Percentiles rank a stretch among this genome's conserved stretches.
Evolutionary conservation across 805 yeast species (phyloP).

Genomic region (Candida gorgasii): DNA sequence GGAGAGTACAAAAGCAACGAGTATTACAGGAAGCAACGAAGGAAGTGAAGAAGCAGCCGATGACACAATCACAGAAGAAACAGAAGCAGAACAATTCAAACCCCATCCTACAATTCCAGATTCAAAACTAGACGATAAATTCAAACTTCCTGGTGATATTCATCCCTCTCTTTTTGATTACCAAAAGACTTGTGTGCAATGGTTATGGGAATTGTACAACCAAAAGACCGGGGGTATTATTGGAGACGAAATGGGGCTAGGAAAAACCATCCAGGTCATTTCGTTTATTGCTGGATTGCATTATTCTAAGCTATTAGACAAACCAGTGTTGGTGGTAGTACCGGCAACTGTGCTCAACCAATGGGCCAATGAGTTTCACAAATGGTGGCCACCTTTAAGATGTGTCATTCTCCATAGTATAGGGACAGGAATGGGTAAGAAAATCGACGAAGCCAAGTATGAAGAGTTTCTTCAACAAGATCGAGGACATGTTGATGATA

Average conservation of each 20-base stretch:
- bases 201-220: constrained; percentile 92
- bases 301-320: constrained; percentile 69
- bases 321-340: constrained; percentile 85
- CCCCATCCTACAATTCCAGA: constrained; percentile 81
- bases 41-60: constrained; percentile 22
- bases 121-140: constrained; percentile 68
- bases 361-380: constrained; percentile 95
- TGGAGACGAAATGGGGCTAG: constrained; percentile 98
- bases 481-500: constrained; percentile 23
- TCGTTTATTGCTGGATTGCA: constrained; percentile 90
- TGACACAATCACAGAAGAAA: constrained; percentile 12
- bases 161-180: constrained; percentile 86
- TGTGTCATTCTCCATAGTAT: constrained; percentile 87
- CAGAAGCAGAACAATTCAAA: constrained; percentile 60
- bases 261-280: constrained; percentile 91
- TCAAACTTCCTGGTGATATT: constrained; percentile 85
- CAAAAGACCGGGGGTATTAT: constrained; percentile 93
- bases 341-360: constrained; percentile 96
- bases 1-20: constrained; percentile 17
- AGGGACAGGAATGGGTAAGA: constrained; percentile 74
- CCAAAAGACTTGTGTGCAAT: constrained; percentile 94
- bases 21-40: too few species aligned
- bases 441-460: constrained; percentile 46
- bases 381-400: constrained; percentile 97
- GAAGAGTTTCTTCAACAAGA: constrained; percentile 52